Percentiles rank a stretch among this genome's conserved stretches.
Conservation (phyloP, 2,329 filamentous ascomycete genomes). For the Fusarium marasasianum region DNA sequence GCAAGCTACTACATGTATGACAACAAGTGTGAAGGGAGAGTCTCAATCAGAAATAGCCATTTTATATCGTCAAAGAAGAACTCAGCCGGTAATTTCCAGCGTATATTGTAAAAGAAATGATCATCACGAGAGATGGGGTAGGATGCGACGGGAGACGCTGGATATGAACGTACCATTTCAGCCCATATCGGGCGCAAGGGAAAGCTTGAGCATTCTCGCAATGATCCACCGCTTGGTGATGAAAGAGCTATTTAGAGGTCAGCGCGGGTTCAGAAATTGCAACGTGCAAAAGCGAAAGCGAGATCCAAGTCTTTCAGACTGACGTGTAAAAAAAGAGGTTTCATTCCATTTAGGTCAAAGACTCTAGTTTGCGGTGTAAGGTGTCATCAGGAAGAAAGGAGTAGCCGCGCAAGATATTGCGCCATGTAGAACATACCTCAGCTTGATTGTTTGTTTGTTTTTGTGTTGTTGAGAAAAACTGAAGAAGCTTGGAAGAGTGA, state of each 20-base stretch:
- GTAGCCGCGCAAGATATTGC: conserved; percentile 16
- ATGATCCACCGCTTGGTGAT: conserved; percentile 45
- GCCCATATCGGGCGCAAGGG: not conserved
- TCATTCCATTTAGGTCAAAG: conserved; percentile 89
- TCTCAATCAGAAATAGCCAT: conserved; percentile 83
- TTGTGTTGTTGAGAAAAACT: conserved; percentile 36
- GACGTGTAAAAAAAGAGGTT: conserved; percentile 84
- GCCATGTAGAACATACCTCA: conserved; percentile 39
- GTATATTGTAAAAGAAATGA: conserved; percentile 72
- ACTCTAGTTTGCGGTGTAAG: conserved; percentile 94
- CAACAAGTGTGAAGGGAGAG: conserved; percentile 17
- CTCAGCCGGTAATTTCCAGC: conserved; percentile 98
- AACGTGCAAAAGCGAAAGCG: conserved; percentile 24
- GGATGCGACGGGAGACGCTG: not conserved
- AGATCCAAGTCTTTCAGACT: conserved; percentile 74
- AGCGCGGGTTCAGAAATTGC: conserved; percentile 35
- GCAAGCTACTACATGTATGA: conserved; percentile 3
- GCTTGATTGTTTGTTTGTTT: conserved; percentile 26
- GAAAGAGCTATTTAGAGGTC: conserved; percentile 37
- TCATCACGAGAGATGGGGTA: conserved; percentile 58
- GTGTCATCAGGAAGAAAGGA: conserved; percentile 76
- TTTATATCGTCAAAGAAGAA: conserved; percentile 80
- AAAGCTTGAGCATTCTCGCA: conserved; percentile 30
- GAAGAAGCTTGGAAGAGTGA: conserved; percentile 20
- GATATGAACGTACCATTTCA: conserved; percentile 46